These are phyloP conservation scores for Monilinia fructicola DNA, from an alignment of 2,329 filamentous ascomycete species.

Conservation along the genomic window DNA sequence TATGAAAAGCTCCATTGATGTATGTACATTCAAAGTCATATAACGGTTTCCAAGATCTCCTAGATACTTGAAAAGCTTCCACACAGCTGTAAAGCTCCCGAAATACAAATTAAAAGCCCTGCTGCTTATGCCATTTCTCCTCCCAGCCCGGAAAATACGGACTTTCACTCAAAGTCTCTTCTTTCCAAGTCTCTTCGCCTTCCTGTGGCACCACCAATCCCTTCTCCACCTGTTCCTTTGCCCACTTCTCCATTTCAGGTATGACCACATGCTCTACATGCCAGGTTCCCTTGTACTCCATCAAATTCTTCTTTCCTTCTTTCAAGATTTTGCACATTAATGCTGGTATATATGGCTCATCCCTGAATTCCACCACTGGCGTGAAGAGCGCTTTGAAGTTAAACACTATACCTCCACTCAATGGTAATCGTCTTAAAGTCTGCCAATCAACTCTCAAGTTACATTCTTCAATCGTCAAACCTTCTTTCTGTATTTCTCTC, in stretches of 20 bases:
- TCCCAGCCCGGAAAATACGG: slow-evolving; percentile 78
- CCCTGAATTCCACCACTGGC: slow-evolving; percentile 64
- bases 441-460: slow-evolving; percentile 84
- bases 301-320: slow-evolving; percentile 67
- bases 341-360: slow-evolving; percentile 72
- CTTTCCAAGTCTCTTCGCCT: slow-evolving; percentile 47
- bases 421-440: slow-evolving; percentile 73
- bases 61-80: neutral
- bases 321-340: slow-evolving; percentile 67
- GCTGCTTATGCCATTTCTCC: slow-evolving; percentile 66
- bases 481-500: slow-evolving; percentile 57
- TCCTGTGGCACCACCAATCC: slow-evolving; percentile 53
- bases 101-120: slow-evolving; percentile 50
- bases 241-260: slow-evolving; percentile 63
- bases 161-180: slow-evolving; percentile 68
- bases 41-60: neutral
- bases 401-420: slow-evolving; percentile 75
- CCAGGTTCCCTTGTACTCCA: slow-evolving; percentile 82
- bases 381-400: slow-evolving; percentile 90
- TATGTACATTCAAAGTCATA: neutral
- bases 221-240: slow-evolving; percentile 62
- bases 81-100: neutral
- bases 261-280: slow-evolving; percentile 73
- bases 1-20: too few relatives aligned
- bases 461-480: slow-evolving; percentile 58